phyloP scores from a whole-genome alignment of 352 stramenopile species.

The Phytophthora gonapodyides region DNA sequence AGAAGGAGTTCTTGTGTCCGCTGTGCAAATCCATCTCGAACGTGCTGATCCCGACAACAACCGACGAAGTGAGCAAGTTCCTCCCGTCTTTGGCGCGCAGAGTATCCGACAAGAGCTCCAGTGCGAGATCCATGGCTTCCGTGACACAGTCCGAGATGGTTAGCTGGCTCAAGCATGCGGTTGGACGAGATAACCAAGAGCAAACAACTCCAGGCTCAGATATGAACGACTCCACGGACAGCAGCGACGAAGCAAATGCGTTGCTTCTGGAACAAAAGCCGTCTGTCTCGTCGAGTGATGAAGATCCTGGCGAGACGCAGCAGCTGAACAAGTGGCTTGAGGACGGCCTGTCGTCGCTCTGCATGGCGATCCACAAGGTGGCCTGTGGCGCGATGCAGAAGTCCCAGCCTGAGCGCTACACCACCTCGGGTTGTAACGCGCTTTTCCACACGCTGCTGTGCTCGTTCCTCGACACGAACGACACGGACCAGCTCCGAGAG shows the following conservation, averaged over 20 bases:
- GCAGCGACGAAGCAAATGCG: constrained; percentile 24
- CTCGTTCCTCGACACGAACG: constrained; percentile 64
- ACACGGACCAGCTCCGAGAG: constrained; percentile 68
- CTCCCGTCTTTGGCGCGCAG: constrained; percentile 32
- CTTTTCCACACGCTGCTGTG: constrained; percentile 83
- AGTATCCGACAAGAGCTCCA: constrained; percentile 24
- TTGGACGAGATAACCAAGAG: constrained; percentile 19
- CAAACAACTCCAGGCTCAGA: not conserved
- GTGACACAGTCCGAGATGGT: constrained; percentile 43
- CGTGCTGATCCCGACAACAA: constrained; percentile 91
- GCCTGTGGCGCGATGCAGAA: constrained; percentile 84
- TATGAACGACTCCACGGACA: constrained; percentile 20
- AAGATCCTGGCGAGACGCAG: constrained; percentile 24
- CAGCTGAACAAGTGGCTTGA: constrained; percentile 62
- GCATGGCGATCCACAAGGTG: constrained; percentile 87
- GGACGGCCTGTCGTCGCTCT: constrained; percentile 73
- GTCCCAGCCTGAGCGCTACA: constrained; percentile 81
- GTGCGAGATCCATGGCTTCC: constrained; percentile 14
- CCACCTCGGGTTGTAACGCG: constrained; percentile 71
- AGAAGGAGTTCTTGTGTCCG: constrained; percentile 97
- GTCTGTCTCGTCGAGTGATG: constrained; percentile 10
- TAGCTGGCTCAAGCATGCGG: constrained; percentile 48
- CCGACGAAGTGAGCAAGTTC: constrained; percentile 51
- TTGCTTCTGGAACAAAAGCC: constrained; percentile 44
- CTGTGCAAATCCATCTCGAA: constrained; percentile 98